A percentile compares a stretch with the other conserved stretches of the same genome.
Conservation (phyloP, 2,329 filamentous ascomycete genomes). For the Aspergillus sp. region DNA sequence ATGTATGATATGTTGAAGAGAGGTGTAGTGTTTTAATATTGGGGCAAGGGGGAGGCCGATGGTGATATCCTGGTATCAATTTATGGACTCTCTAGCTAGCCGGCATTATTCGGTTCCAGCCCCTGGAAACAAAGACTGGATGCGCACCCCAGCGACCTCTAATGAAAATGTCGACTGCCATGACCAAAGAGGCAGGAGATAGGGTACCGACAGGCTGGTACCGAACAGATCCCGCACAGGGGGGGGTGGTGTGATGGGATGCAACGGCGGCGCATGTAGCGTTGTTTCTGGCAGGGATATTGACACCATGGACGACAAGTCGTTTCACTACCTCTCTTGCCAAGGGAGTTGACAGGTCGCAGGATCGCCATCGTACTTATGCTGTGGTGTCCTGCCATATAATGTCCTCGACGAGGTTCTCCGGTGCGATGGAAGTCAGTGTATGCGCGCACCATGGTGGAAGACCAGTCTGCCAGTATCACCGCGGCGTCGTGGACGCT, state of each 20-base stretch:
- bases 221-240: not conserved
- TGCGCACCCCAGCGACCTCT: not conserved
- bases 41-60: too few species aligned
- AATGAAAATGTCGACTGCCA: not conserved
- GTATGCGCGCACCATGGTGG: not conserved
- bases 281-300: too few species aligned
- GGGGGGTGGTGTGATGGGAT: not conserved
- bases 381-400: not conserved
- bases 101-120: not conserved
- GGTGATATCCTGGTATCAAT: not conserved
- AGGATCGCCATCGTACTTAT: not conserved
- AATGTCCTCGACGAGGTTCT: not conserved
- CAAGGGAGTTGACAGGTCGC: too few species aligned
- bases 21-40: too few species aligned
- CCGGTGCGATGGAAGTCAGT: not conserved
- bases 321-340: too few species aligned
- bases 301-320: too few species aligned
- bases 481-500: conserved; percentile 6
- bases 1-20: too few species aligned
- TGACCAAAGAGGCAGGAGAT: not conserved
- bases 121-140: not conserved
- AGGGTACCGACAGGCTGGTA: not conserved
- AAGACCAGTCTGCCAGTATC: conserved; percentile 1
- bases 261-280: not conserved
- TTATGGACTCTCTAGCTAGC: not conserved